A percentile compares a stretch with the other conserved stretches of the same genome.
phyloP scores from a whole-genome alignment of 2,329 filamentous ascomycete species.

The Aspergillus pseudotamarii region DNA sequence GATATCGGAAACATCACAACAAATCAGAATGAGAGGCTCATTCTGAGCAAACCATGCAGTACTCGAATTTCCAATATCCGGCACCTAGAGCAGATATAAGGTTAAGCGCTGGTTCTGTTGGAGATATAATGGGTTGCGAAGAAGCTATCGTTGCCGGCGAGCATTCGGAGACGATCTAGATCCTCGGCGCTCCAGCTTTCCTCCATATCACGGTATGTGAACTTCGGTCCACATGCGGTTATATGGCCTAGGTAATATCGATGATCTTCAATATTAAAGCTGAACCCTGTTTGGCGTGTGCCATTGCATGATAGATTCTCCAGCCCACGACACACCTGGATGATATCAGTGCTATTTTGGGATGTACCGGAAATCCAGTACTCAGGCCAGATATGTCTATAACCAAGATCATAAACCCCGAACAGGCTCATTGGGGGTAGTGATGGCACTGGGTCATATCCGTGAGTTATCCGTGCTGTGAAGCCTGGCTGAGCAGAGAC shows the following conservation, averaged over 20 bases:
- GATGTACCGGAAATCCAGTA: not conserved
- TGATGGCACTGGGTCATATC: not conserved
- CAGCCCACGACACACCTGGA: not conserved
- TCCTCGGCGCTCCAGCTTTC: not conserved
- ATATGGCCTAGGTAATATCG: not conserved
- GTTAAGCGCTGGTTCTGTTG: not conserved
- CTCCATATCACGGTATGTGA: not conserved
- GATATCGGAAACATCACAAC: too few species aligned
- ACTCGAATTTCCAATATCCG: too few species aligned
- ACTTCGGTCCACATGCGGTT: not conserved
- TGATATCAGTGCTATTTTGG: not conserved
- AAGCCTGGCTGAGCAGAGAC: not conserved
- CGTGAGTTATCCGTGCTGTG: not conserved
- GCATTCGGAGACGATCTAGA: not conserved
- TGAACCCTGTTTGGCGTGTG: not conserved
- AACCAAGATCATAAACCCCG: not conserved
- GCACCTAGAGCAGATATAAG: not conserved
- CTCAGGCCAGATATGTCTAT: not conserved
- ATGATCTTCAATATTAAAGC: not conserved
- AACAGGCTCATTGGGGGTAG: not conserved
- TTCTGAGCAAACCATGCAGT: not conserved
- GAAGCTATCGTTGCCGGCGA: not conserved
- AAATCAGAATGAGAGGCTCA: too few species aligned
- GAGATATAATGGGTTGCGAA: not conserved
- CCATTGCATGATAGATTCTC: not conserved